A percentile compares a stretch with the other conserved stretches of the same genome.
phyloP scores from a whole-genome alignment of 345 rosid genomes.

The Gossypioides kirkii region DNA sequence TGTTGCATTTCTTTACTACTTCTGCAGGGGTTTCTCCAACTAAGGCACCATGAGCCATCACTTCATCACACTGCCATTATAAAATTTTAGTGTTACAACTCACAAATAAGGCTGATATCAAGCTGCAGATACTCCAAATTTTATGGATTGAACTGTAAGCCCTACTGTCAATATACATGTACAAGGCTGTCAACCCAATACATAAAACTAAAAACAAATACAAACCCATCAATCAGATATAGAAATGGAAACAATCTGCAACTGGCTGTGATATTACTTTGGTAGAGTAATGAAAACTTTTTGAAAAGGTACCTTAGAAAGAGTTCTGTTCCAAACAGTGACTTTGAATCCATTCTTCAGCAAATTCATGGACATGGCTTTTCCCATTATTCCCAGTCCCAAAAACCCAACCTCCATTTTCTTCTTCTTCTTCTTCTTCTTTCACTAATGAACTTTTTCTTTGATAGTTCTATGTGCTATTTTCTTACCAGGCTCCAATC shows the following conservation, averaged over 20 bases:
- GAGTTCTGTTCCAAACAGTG: slow-evolving; percentile 93
- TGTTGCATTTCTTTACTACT: slow-evolving; percentile 79
- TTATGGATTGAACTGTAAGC: too few species aligned
- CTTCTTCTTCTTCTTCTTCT: slow-evolving; percentile 12
- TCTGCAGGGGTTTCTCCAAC: slow-evolving; percentile 79
- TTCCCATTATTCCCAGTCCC: slow-evolving; percentile 97
- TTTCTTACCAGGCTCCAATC: neutral
- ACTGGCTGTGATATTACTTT: neutral
- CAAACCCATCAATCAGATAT: neutral
- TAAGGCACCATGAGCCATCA: slow-evolving; percentile 76
- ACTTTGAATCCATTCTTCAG: slow-evolving; percentile 77
- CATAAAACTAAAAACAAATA: neutral
- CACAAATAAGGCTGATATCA: neutral
- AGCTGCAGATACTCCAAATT: neutral
- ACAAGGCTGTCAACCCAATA: neutral
- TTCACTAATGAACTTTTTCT: neutral
- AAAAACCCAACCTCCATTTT: slow-evolving; percentile 89
- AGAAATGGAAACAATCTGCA: neutral
- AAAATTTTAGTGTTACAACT: neutral
- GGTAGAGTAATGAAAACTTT: neutral
- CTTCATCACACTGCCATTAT: slow-evolving; percentile 68
- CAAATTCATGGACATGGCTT: slow-evolving; percentile 88
- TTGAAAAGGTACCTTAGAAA: slow-evolving; percentile 56
- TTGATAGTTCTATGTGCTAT: neutral
- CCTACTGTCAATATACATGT: too few species aligned